phyloP scores from a whole-genome alignment of 345 rosid species.

The Lepidium africanum region DNA sequence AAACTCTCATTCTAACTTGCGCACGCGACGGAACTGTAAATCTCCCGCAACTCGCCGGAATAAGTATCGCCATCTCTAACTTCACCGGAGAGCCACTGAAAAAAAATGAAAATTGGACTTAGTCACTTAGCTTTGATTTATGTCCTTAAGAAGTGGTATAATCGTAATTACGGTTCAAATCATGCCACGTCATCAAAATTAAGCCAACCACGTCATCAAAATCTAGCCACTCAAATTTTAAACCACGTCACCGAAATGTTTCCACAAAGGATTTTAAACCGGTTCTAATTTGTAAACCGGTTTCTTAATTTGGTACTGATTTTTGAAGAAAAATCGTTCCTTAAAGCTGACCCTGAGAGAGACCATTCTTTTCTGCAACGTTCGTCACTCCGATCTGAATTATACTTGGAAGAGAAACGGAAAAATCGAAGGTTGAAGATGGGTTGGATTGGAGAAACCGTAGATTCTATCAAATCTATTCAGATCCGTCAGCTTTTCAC shows the following conservation, averaged over 20 bases:
- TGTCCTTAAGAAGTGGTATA: background rate
- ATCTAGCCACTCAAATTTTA: slow-evolving; percentile 2
- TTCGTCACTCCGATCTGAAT: slow-evolving; percentile 22
- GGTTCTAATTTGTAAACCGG: slow-evolving; percentile 7
- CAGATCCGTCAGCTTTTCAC: slow-evolving; percentile 41
- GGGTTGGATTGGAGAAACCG: slow-evolving; percentile 31
- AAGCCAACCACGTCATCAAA: slow-evolving; percentile 9
- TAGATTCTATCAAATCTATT: slow-evolving; percentile 41
- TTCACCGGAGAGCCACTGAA: background rate
- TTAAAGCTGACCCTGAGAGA: slow-evolving; percentile 16
- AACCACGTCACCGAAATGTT: slow-evolving; percentile 12
- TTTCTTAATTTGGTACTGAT: background rate
- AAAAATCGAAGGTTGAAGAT: slow-evolving; percentile 1
- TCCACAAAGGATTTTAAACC: background rate
- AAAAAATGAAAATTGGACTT: too few relatives aligned
- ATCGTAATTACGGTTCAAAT: background rate
- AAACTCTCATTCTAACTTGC: slow-evolving; percentile 19
- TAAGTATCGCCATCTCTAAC: slow-evolving; percentile 36
- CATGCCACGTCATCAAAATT: background rate
- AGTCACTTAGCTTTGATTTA: background rate
- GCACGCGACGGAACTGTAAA: slow-evolving; percentile 12
- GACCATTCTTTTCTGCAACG: background rate
- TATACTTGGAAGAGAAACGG: background rate
- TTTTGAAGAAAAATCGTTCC: background rate
- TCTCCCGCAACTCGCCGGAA: slow-evolving; percentile 32